Conservation (phyloP, 352 stramenopile species). For the Blastocystis sp. region DNA sequence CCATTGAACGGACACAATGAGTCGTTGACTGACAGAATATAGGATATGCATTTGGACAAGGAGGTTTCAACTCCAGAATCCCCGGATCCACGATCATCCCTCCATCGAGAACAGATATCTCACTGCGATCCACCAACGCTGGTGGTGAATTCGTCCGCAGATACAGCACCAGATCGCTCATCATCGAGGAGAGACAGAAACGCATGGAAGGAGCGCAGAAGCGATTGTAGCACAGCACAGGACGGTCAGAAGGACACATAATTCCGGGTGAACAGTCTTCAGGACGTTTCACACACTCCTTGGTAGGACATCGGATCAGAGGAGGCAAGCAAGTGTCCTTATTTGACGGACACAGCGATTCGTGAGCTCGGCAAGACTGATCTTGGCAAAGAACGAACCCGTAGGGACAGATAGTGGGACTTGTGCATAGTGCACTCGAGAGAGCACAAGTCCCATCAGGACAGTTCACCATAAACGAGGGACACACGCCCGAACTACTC, state of each 20-base stretch:
- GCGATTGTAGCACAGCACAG: background rate
- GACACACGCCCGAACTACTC: background rate
- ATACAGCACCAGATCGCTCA: background rate
- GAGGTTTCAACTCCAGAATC: background rate
- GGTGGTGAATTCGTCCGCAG: background rate
- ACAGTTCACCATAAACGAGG: background rate
- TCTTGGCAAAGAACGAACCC: constrained; percentile 33
- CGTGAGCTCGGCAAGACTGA: background rate
- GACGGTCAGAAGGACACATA: background rate
- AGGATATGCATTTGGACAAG: constrained; percentile 13
- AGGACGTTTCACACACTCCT: constrained; percentile 6
- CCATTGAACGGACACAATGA: background rate
- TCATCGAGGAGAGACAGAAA: background rate
- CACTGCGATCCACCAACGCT: background rate
- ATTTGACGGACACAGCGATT: background rate
- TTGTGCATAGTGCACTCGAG: background rate
- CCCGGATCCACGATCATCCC: background rate
- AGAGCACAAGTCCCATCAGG: constrained; percentile 7
- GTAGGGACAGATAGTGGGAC: background rate
- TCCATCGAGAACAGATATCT: background rate
- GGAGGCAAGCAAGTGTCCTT: constrained; percentile 17
- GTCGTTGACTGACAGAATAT: background rate
- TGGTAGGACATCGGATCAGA: background rate
- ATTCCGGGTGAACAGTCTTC: constrained; percentile 1
- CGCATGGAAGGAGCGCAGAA: background rate